Conservation (phyloP, 2,329 filamentous ascomycete genomes). For the Colletotrichum cuscutae region DNA sequence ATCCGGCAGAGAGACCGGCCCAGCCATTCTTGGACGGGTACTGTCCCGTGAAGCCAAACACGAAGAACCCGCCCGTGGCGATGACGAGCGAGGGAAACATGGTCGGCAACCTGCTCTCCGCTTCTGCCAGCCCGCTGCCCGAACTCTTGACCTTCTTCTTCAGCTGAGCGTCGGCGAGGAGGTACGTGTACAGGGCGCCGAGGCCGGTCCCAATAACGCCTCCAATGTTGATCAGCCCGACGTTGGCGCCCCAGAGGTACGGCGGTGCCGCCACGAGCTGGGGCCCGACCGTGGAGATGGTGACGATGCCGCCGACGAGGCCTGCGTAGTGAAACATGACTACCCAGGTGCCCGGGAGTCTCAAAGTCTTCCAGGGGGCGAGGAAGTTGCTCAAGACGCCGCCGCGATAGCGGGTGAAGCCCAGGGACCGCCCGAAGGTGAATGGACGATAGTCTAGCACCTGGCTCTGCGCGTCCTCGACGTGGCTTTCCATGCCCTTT, state of each 20-base stretch:
- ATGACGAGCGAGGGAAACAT: slow-evolving; percentile 44
- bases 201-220: slow-evolving; percentile 44
- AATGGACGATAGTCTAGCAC: neutral
- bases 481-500: slow-evolving; percentile 8
- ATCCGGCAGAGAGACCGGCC: slow-evolving; percentile 48
- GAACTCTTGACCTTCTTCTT: slow-evolving; percentile 37
- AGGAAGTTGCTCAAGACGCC: slow-evolving; percentile 37
- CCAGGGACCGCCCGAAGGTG: slow-evolving; percentile 33
- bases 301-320: slow-evolving; percentile 47
- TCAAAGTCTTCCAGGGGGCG: slow-evolving; percentile 43
- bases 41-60: slow-evolving; percentile 51
- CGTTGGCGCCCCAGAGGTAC: slow-evolving; percentile 47
- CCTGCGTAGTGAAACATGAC: slow-evolving; percentile 51
- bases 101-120: slow-evolving; percentile 45
- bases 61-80: slow-evolving; percentile 45
- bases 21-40: slow-evolving; percentile 43
- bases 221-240: slow-evolving; percentile 48
- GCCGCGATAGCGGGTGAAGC: slow-evolving; percentile 37
- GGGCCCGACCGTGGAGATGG: slow-evolving; percentile 47
- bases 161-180: slow-evolving; percentile 40
- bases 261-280: slow-evolving; percentile 43
- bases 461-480: slow-evolving; percentile 12
- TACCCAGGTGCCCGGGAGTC: slow-evolving; percentile 47
- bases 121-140: slow-evolving; percentile 44
- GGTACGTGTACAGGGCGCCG: slow-evolving; percentile 41